Conservation (phyloP, 495 filamentous ascomycete genomes). For the Lophiotrema nucula region DNA sequence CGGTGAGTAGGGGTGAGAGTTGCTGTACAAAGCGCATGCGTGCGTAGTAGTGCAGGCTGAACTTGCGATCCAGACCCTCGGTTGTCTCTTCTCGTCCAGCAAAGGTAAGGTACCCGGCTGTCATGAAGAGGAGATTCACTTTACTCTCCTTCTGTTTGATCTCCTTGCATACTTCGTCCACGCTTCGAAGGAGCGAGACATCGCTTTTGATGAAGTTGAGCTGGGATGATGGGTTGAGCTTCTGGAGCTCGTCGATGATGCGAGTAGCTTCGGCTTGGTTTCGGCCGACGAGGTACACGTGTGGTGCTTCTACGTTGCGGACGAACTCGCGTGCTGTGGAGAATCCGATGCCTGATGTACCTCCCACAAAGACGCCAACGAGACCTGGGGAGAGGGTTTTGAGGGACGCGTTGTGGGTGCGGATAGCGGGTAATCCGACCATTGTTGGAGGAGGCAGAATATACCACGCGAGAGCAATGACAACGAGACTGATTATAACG, state of each 20-base stretch:
- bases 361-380: constrained; percentile 55
- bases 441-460: too few species aligned
- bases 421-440: constrained; percentile 46
- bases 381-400: constrained; percentile 47
- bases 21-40: constrained; percentile 59
- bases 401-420: constrained; percentile 47
- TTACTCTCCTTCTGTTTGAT: constrained; percentile 55
- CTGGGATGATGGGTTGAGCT: constrained; percentile 49
- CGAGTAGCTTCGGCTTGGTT: constrained; percentile 38
- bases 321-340: constrained; percentile 46
- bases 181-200: constrained; percentile 54
- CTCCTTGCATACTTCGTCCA: constrained; percentile 60
- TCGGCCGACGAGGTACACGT: constrained; percentile 47
- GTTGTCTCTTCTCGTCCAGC: constrained; percentile 49
- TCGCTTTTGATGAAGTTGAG: constrained; percentile 60
- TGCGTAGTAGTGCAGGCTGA: constrained; percentile 59
- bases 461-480: too few species aligned
- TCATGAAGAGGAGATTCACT: constrained; percentile 65
- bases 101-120: constrained; percentile 46
- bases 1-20: constrained; percentile 34
- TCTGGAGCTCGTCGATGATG: constrained; percentile 37
- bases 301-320: constrained; percentile 37
- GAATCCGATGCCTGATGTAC: constrained; percentile 47
- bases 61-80: constrained; percentile 57
- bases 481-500: too few species aligned